These are phyloP conservation scores for Venturia asperata DNA, from an alignment of 2,329 filamentous ascomycete species.

Conservation along the genomic window DNA sequence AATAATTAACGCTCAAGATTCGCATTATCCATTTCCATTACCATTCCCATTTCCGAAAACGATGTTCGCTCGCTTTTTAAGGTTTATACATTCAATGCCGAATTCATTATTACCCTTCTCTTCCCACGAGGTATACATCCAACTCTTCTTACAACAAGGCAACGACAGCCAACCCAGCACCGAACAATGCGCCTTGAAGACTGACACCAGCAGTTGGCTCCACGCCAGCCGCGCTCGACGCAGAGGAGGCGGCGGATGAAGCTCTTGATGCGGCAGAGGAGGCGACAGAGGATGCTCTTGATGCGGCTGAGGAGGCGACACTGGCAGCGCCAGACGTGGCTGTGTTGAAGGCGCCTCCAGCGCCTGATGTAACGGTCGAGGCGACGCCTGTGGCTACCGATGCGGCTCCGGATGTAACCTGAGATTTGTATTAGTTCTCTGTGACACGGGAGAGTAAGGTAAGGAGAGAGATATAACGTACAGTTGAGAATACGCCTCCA, in stretches of 20 bases:
- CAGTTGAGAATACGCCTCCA: slow-evolving; percentile 11
- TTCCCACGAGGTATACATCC: background rate
- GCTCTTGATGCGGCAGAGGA: background rate
- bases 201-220: slow-evolving; percentile 7
- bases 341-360: background rate
- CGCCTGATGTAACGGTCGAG: slow-evolving; percentile 16
- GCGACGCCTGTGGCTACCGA: background rate
- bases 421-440: background rate
- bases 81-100: too few relatives aligned
- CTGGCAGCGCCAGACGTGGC: too few relatives aligned
- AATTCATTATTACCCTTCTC: too few relatives aligned
- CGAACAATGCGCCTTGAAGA: background rate
- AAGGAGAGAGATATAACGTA: background rate
- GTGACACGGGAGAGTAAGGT: background rate
- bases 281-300: background rate
- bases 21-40: too few relatives aligned
- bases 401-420: background rate
- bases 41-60: too few relatives aligned
- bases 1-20: too few relatives aligned
- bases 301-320: background rate
- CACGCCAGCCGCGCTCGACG: background rate
- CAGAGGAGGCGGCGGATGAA: slow-evolving; percentile 1
- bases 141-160: slow-evolving; percentile 14
- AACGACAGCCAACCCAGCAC: slow-evolving; percentile 10
- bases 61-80: too few relatives aligned